Conservation (phyloP, 805 yeast species). For the Ogataea ganodermae region DNA sequence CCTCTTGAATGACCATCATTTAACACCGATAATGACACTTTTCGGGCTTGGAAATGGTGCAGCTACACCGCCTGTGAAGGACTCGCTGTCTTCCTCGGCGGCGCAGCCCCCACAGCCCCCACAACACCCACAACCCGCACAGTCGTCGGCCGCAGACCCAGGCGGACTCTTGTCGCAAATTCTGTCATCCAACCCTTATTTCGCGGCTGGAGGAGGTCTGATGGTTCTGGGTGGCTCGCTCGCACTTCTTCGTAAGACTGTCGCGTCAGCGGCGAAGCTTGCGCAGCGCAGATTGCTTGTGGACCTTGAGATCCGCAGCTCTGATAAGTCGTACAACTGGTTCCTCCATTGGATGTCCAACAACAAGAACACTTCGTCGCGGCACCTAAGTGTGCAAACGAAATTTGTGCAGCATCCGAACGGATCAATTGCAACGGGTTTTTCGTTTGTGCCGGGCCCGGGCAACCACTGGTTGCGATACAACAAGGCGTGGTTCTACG, state of each 20-base stretch:
- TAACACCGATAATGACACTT: background rate
- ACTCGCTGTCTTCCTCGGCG: background rate
- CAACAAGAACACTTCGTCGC: conserved; percentile 68
- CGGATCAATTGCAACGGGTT: conserved; percentile 84
- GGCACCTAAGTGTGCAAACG: conserved; percentile 91
- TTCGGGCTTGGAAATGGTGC: background rate
- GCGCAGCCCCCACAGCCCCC: background rate
- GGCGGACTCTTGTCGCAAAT: conserved; percentile 41
- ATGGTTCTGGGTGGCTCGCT: conserved; percentile 93
- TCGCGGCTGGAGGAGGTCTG: conserved; percentile 97
- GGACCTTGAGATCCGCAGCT: conserved; percentile 89
- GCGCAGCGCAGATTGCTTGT: conserved; percentile 82
- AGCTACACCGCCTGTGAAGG: background rate
- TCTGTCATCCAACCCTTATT: conserved; percentile 70
- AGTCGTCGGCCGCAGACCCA: background rate
- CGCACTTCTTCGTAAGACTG: conserved; percentile 73
- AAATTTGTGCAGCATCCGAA: conserved; percentile 85
- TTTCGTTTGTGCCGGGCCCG: conserved; percentile 94
- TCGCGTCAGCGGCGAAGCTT: conserved; percentile 62
- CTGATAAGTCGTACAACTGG: conserved; percentile 93
- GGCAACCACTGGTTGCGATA: conserved; percentile 89
- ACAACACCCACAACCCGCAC: background rate
- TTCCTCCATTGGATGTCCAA: conserved; percentile 95
- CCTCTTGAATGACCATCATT: too few relatives aligned
- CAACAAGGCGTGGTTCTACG: conserved; percentile 83